A percentile compares a stretch with the other conserved stretches of the same genome.
phyloP scores from a whole-genome alignment of 805 yeast genomes.

The Lachancea cidri region DNA sequence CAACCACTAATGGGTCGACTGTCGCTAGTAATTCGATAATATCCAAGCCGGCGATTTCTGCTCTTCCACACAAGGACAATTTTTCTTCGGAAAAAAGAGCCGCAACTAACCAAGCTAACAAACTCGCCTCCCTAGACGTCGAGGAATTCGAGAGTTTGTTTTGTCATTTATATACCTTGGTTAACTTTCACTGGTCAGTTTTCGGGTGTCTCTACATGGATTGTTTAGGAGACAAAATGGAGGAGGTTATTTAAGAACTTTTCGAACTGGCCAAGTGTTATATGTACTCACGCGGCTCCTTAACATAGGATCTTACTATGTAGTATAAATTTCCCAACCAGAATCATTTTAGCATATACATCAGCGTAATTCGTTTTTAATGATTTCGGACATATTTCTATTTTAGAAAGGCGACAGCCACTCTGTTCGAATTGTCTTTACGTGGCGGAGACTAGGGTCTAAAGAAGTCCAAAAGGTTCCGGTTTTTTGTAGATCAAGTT shows the following conservation, averaged over 20 bases:
- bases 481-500: too few species aligned
- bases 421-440: neutral
- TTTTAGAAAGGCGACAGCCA: neutral
- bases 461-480: too few species aligned
- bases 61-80: conserved; percentile 1
- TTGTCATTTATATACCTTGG: conserved; percentile 57
- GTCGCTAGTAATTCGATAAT: conserved; percentile 3
- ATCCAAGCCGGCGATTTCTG: conserved; percentile 5
- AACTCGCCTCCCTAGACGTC: conserved; percentile 26
- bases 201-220: conserved; percentile 66
- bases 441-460: neutral
- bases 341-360: neutral
- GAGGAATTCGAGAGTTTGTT: conserved; percentile 57
- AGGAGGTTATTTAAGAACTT: neutral
- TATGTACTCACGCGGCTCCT: neutral
- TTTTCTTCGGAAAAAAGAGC: neutral
- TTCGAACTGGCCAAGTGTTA: neutral
- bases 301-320: neutral
- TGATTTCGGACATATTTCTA: neutral
- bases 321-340: neutral
- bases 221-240: conserved; percentile 26
- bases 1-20: conserved; percentile 9
- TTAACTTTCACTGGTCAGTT: conserved; percentile 78
- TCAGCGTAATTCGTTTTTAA: neutral
- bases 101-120: conserved; percentile 3